A percentile compares a stretch with the other conserved stretches of the same genome.
Evolutionary conservation across 768 basidiomycete species (phyloP).

Genomic region (Hygrophoropsis aurantiaca): DNA sequence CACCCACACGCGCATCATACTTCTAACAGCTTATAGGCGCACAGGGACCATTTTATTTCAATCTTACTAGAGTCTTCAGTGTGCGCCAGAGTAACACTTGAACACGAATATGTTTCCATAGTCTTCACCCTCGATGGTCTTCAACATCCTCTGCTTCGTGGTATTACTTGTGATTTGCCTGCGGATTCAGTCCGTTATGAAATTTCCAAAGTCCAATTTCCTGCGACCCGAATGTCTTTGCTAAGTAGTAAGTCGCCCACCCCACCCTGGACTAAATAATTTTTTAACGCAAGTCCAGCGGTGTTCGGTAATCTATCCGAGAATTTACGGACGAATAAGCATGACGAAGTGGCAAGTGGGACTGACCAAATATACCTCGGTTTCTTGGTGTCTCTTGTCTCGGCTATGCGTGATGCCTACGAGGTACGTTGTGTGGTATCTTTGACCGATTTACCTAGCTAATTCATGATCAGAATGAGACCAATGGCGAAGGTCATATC

Average conservation of each 20-base stretch:
- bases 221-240: constrained; percentile 34
- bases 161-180: constrained; percentile 27
- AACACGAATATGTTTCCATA: constrained; percentile 56
- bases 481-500: constrained; percentile 16
- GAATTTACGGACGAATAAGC: constrained; percentile 28
- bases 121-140: constrained; percentile 60
- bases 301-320: constrained; percentile 45
- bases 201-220: constrained; percentile 31
- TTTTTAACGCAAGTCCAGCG: constrained; percentile 30
- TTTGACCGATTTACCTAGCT: background rate
- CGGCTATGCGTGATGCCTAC: constrained; percentile 49
- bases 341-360: constrained; percentile 23
- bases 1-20: background rate
- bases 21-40: constrained; percentile 31
- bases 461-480: constrained; percentile 12
- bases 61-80: constrained; percentile 54
- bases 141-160: constrained; percentile 50
- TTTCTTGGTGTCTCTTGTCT: constrained; percentile 45
- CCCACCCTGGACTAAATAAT: constrained; percentile 6
- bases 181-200: constrained; percentile 22
- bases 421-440: constrained; percentile 32
- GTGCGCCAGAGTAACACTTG: constrained; percentile 46
- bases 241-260: constrained; percentile 34
- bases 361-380: constrained; percentile 41
- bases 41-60: constrained; percentile 50